Conservation (phyloP, 768 basidiomycete genomes). For the Hortiboletus flavorubellus region DNA sequence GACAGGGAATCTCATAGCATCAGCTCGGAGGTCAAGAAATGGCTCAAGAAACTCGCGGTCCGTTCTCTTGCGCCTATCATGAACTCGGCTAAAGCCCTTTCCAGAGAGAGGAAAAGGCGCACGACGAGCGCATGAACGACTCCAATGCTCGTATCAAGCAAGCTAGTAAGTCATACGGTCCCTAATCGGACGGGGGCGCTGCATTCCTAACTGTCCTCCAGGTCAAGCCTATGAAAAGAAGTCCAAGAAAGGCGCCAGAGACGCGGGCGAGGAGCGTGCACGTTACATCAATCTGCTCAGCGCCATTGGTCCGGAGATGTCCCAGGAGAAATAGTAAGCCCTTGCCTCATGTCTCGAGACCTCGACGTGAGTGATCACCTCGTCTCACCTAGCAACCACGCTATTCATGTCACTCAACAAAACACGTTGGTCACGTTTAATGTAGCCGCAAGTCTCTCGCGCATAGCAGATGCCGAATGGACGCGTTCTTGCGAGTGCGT, state of each 20-base stretch:
- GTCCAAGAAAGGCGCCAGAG: constrained; percentile 65
- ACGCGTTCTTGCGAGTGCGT: constrained; percentile 67
- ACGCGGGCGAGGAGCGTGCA: constrained; percentile 70
- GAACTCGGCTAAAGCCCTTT: background rate
- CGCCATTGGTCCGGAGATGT: constrained; percentile 71
- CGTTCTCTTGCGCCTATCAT: constrained; percentile 22
- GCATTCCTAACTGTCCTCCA: constrained; percentile 24
- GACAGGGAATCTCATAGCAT: constrained; percentile 70
- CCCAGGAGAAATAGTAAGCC: constrained; percentile 75
- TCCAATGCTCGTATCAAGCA: constrained; percentile 75
- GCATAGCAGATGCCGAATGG: constrained; percentile 82
- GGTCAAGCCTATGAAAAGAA: constrained; percentile 79
- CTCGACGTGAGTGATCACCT: background rate
- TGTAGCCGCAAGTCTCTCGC: constrained; percentile 61
- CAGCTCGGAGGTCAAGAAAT: constrained; percentile 71
- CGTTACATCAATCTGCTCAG: constrained; percentile 74
- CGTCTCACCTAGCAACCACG: constrained; percentile 53
- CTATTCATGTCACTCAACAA: constrained; percentile 56
- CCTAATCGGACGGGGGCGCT: background rate
- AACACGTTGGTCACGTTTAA: constrained; percentile 56
- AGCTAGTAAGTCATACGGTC: constrained; percentile 45
- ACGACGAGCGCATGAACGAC: constrained; percentile 65
- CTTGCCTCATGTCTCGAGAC: background rate
- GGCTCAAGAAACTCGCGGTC: constrained; percentile 83
- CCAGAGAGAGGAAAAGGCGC: constrained; percentile 77